Evolutionary conservation across 2,329 filamentous ascomycete genomes (phyloP).

Genomic region (Curvularia eragrostidis): DNA sequence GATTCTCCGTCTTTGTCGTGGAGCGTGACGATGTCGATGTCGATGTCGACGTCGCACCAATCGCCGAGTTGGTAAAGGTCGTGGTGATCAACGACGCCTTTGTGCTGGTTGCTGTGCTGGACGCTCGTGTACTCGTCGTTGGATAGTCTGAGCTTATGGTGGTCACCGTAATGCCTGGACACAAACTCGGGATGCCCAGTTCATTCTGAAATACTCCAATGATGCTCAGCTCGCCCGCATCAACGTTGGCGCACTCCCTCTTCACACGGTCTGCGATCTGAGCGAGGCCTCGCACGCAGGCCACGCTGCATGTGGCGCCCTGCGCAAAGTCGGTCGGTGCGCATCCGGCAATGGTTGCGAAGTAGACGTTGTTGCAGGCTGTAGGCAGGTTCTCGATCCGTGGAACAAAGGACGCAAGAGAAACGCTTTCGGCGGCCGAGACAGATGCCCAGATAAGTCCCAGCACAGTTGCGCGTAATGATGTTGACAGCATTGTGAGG

Average conservation of each 20-base stretch:
- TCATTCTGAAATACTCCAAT: conserved; percentile 53
- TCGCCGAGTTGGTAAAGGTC: conserved; percentile 6
- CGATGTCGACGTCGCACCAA: conserved; percentile 13
- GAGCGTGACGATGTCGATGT: conserved; percentile 14
- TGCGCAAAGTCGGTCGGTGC: conserved; percentile 48
- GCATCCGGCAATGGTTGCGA: conserved; percentile 51
- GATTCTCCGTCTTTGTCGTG: conserved; percentile 10
- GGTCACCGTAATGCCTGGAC: conserved; percentile 42
- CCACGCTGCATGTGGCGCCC: conserved; percentile 41
- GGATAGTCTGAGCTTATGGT: conserved; percentile 20
- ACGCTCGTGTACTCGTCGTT: conserved; percentile 11
- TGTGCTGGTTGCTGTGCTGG: conserved; percentile 22
- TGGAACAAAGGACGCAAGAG: conserved; percentile 55
- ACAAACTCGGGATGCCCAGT: conserved; percentile 50
- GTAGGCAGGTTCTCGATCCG: conserved; percentile 50
- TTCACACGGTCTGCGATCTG: conserved; percentile 45
- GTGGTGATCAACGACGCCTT: neutral
- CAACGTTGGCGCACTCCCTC: conserved; percentile 43
- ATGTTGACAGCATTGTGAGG: conserved; percentile 32
- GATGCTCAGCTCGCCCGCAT: conserved; percentile 50
- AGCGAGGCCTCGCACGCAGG: conserved; percentile 52
- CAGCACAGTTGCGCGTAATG: conserved; percentile 27
- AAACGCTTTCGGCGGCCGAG: conserved; percentile 43
- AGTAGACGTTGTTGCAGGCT: conserved; percentile 52
- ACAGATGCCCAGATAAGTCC: conserved; percentile 31